Conservation (phyloP, 2,329 filamentous ascomycete species). For the Emmonsiellopsis sp. region DNA sequence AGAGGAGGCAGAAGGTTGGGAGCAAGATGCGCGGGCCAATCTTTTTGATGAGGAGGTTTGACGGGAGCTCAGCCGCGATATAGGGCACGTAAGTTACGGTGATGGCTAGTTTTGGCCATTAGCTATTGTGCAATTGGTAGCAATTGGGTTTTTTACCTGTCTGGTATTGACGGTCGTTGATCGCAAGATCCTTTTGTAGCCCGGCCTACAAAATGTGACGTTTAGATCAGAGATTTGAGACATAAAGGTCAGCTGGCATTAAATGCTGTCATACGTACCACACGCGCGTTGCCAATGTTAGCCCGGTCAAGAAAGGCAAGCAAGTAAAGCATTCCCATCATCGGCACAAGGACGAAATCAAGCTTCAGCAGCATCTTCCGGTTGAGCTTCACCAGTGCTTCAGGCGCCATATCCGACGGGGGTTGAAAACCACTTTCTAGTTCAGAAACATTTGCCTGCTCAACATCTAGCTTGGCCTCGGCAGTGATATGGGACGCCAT, state of each 20-base stretch:
- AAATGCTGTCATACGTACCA: slow-evolving; percentile 29
- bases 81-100: slow-evolving; percentile 6
- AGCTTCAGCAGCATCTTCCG: slow-evolving; percentile 30
- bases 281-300: slow-evolving; percentile 64
- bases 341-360: slow-evolving; percentile 28
- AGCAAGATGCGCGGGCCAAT: slow-evolving; percentile 53
- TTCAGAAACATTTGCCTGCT: neutral
- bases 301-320: slow-evolving; percentile 59
- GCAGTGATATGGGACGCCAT: neutral
- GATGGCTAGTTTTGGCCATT: neutral
- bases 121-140: neutral
- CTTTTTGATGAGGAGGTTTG: slow-evolving; percentile 55
- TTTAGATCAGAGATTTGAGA: too few species aligned
- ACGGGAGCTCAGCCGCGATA: slow-evolving; percentile 43
- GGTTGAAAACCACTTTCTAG: neutral
- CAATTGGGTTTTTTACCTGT: slow-evolving; percentile 19
- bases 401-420: neutral
- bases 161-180: slow-evolving; percentile 55
- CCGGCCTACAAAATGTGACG: slow-evolving; percentile 20
- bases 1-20: slow-evolving; percentile 45
- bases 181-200: slow-evolving; percentile 48
- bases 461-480: neutral
- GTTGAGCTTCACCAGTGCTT: slow-evolving; percentile 9
- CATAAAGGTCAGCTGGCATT: neutral
- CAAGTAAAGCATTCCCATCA: slow-evolving; percentile 47